Evolutionary conservation across 805 yeast genomes (phyloP).

Genomic region (Wickerhamiella lipophila): DNA sequence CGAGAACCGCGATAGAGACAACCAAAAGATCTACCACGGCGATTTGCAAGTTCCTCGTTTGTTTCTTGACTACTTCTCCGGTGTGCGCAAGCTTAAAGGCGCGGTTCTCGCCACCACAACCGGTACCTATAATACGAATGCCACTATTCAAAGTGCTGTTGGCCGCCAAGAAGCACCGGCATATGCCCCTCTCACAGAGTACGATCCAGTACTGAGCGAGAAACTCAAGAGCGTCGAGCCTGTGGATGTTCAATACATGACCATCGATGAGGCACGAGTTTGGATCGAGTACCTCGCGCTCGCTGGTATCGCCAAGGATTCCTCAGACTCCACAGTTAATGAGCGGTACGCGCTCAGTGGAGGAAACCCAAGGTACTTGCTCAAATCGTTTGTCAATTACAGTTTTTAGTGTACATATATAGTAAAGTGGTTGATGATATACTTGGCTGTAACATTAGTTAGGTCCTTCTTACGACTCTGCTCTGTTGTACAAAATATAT

Average conservation of each 20-base stretch:
- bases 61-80: constrained; percentile 43
- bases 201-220: constrained; percentile 45
- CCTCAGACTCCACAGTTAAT: constrained; percentile 30
- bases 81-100: constrained; percentile 44
- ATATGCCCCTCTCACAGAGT: constrained; percentile 38
- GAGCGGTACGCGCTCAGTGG: constrained; percentile 47
- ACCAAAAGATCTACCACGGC: constrained; percentile 43
- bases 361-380: constrained; percentile 48
- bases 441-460: no score
- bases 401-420: constrained; percentile 22
- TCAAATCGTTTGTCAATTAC: constrained; percentile 31
- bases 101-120: constrained; percentile 54
- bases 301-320: constrained; percentile 33
- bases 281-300: constrained; percentile 33
- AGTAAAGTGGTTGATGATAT: not conserved
- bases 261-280: constrained; percentile 34
- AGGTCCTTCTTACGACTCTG: no score
- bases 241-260: constrained; percentile 34
- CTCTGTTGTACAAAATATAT: not conserved
- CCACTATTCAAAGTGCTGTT: constrained; percentile 50
- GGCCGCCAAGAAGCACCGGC: constrained; percentile 42
- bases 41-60: constrained; percentile 53
- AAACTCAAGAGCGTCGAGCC: constrained; percentile 33
- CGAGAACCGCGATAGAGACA: constrained; percentile 45
- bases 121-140: constrained; percentile 38